Evolutionary conservation across 1,284 basidiomycete species (phyloP).

Genomic region (Fistulina hepatica): DNA sequence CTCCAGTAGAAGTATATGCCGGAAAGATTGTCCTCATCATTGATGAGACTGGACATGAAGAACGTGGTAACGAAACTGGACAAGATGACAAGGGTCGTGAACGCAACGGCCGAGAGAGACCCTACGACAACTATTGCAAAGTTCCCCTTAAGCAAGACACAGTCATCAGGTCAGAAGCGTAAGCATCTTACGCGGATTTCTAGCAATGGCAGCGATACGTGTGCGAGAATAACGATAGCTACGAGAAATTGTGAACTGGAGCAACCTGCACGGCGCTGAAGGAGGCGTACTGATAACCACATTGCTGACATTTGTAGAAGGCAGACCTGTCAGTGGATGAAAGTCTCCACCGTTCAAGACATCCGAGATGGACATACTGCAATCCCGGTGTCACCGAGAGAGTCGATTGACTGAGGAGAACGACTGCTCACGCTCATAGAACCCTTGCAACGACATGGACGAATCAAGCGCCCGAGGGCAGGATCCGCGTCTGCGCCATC

Average conservation of each 20-base stretch:
- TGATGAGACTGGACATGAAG: conserved; percentile 36
- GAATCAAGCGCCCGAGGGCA: conserved; percentile 57
- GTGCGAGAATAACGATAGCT: conserved; percentile 25
- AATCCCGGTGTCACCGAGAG: not conserved
- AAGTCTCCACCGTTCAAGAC: conserved; percentile 62
- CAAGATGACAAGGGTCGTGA: conserved; percentile 53
- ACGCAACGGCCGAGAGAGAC: conserved; percentile 50
- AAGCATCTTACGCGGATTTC: conserved; percentile 48
- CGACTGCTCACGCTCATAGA: conserved; percentile 55
- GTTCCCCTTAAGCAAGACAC: too few species aligned
- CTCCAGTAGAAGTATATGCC: conserved; percentile 35
- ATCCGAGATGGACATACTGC: conserved; percentile 67
- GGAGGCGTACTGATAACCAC: conserved; percentile 63
- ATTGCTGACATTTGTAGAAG: conserved; percentile 69
- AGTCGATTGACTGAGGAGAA: conserved; percentile 11
- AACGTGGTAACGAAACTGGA: conserved; percentile 64
- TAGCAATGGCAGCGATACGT: conserved; percentile 53
- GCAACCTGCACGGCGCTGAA: too few species aligned
- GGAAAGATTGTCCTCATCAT: not conserved
- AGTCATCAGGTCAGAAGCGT: conserved; percentile 1
- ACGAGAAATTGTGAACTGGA: too few species aligned
- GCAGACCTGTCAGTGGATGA: conserved; percentile 44
- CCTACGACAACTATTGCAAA: conserved; percentile 46
- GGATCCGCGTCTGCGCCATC: conserved; percentile 48
- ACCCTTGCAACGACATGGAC: conserved; percentile 68